Conservation (phyloP, 2,329 filamentous ascomycete species). For the Aspergillus sergii region DNA sequence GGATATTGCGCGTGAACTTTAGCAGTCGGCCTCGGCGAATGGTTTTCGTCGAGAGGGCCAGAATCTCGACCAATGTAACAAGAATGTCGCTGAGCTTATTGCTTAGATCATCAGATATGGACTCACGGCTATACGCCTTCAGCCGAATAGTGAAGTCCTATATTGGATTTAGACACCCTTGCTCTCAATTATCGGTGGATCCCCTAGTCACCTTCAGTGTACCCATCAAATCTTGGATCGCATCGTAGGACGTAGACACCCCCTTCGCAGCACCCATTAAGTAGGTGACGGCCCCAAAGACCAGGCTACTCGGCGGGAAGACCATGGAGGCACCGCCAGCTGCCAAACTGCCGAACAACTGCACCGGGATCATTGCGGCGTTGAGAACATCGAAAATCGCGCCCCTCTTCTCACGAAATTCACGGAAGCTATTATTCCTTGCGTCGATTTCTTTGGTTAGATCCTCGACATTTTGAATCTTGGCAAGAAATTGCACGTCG, state of each 20-base stretch:
- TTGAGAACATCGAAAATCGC: slow-evolving; percentile 11
- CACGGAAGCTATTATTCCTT: slow-evolving; percentile 10
- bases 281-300: slow-evolving; percentile 47
- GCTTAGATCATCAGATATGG: slow-evolving; percentile 17
- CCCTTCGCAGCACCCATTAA: slow-evolving; percentile 50
- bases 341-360: slow-evolving; percentile 14
- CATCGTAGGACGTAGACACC: slow-evolving; percentile 50
- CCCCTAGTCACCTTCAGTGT: slow-evolving; percentile 21
- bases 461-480: slow-evolving; percentile 12
- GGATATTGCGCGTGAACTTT: slow-evolving; percentile 45
- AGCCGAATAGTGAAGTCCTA: slow-evolving; percentile 17
- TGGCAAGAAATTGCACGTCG: slow-evolving; percentile 5
- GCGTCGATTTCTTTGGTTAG: slow-evolving; percentile 12
- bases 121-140: slow-evolving; percentile 10
- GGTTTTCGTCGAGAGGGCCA: slow-evolving; percentile 48
- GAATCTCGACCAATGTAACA: slow-evolving; percentile 49
- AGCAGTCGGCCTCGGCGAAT: slow-evolving; percentile 44
- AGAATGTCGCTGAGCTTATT: slow-evolving; percentile 48
- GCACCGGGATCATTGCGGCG: slow-evolving; percentile 11
- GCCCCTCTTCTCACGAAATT: slow-evolving; percentile 17
- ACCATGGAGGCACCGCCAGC: slow-evolving; percentile 15
- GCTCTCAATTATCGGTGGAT: not conserved
- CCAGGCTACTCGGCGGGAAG: slow-evolving; percentile 14
- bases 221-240: slow-evolving; percentile 49
- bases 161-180: not conserved